These are phyloP conservation scores for Collybia sp. DNA, from an alignment of 768 basidiomycete genomes.

Conservation along the genomic window DNA sequence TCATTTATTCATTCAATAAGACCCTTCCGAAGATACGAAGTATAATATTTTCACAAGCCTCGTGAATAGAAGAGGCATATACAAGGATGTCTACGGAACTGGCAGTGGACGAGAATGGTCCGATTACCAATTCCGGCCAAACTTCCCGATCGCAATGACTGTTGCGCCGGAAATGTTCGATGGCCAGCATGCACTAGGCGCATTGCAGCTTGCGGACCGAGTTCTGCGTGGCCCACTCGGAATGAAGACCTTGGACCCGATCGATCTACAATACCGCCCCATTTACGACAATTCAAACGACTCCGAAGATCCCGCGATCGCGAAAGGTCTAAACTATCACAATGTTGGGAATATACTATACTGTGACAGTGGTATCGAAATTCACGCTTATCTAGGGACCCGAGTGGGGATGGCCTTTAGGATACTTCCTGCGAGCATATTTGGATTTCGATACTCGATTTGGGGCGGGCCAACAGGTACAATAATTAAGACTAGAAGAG, in stretches of 20 bases:
- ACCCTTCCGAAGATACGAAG: conserved; percentile 62
- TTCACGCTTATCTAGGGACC: conserved; percentile 55
- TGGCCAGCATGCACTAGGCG: conserved; percentile 69
- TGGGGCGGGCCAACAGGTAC: conserved; percentile 65
- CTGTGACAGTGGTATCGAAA: conserved; percentile 4
- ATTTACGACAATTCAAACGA: conserved; percentile 95
- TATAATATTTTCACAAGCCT: conserved; percentile 68
- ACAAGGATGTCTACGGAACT: conserved; percentile 97
- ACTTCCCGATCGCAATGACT: conserved; percentile 95
- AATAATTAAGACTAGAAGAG: conserved; percentile 15
- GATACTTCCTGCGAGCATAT: conserved; percentile 94
- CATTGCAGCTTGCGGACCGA: conserved; percentile 76
- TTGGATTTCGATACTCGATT: conserved; percentile 76
- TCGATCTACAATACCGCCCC: conserved; percentile 85
- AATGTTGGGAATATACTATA: conserved; percentile 44
- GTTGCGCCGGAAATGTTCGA: conserved; percentile 96
- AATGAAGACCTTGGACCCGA: conserved; percentile 93
- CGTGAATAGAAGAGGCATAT: conserved; percentile 89
- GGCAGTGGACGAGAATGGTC: conserved; percentile 88
- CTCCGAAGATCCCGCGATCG: conserved; percentile 72
- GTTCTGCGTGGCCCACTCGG: conserved; percentile 85
- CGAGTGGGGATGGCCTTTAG: conserved; percentile 94
- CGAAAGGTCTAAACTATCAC: conserved; percentile 95
- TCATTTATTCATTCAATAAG: conserved; percentile 27
- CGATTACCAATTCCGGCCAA: conserved; percentile 92